These are phyloP conservation scores for Eucommia ulmoides DNA, from an alignment of 257 asterid genomes.

Conservation along the genomic window DNA sequence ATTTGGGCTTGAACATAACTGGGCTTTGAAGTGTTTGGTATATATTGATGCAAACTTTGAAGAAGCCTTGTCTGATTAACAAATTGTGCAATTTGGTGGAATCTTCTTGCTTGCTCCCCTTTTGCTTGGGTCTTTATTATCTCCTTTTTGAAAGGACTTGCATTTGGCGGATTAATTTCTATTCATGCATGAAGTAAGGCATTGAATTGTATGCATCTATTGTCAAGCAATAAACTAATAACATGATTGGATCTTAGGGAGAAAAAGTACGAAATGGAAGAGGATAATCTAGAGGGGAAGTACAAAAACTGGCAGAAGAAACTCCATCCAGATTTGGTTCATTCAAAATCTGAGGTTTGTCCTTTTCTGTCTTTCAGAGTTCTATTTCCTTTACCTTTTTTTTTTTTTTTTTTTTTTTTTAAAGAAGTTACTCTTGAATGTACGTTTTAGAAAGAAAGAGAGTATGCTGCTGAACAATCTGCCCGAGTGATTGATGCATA, in stretches of 20 bases:
- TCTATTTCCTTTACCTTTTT: no score
- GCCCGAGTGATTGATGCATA: slow-evolving; percentile 83
- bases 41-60: no score
- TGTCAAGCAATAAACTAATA: no score
- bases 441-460: slow-evolving; percentile 69
- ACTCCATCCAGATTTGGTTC: slow-evolving; percentile 96
- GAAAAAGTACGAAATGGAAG: slow-evolving; percentile 41
- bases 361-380: neutral
- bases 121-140: no score
- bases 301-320: slow-evolving; percentile 97
- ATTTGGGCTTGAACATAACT: no score
- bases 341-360: slow-evolving; percentile 70
- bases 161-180: no score
- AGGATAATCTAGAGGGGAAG: slow-evolving; percentile 51
- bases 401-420: slow-evolving; percentile 1
- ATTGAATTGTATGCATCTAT: neutral
- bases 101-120: no score
- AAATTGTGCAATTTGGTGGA: no score
- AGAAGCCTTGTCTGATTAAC: no score
- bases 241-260: slow-evolving; percentile 25
- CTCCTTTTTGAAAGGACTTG: no score
- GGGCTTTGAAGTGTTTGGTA: no score
- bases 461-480: slow-evolving; percentile 92
- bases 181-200: no score
- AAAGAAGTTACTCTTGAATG: neutral